phyloP scores from a whole-genome alignment of 768 basidiomycete species.

The Trametes elegans region DNA sequence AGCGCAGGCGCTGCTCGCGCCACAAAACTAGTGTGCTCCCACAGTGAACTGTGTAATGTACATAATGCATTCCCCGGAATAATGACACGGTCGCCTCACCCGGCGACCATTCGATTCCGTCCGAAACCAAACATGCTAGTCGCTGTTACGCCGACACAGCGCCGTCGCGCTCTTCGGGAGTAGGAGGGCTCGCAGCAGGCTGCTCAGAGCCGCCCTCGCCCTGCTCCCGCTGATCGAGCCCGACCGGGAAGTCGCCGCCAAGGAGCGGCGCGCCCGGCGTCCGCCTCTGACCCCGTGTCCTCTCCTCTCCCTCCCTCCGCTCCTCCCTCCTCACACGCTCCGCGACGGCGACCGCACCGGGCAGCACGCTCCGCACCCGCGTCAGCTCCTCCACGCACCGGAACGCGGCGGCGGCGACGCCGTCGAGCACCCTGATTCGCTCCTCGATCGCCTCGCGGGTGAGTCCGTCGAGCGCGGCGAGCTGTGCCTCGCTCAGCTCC shows the following conservation, averaged over 20 bases:
- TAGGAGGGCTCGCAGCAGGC: not conserved
- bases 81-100: not conserved
- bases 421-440: conserved; percentile 73
- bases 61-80: not conserved
- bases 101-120: not conserved
- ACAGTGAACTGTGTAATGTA: not conserved
- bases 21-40: not conserved
- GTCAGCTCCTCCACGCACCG: conserved; percentile 78
- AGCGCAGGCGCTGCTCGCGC: conserved; percentile 39
- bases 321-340: not conserved
- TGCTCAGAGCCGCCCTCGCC: not conserved
- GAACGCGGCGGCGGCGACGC: conserved; percentile 71
- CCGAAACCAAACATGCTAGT: not conserved
- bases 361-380: conserved; percentile 68
- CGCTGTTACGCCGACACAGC: not conserved
- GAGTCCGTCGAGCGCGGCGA: conserved; percentile 59
- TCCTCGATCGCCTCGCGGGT: conserved; percentile 86
- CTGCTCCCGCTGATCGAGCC: no score
- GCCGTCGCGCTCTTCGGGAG: not conserved
- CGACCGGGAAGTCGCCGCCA: not conserved
- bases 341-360: no score
- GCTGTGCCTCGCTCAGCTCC: conserved; percentile 57
- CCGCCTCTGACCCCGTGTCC: no score
- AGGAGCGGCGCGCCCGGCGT: no score
- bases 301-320: not conserved